A percentile compares a stretch with the other conserved stretches of the same genome.
These are phyloP conservation scores for Peniophora sp. DNA, from an alignment of 1,284 basidiomycete genomes.

Conservation along the genomic window DNA sequence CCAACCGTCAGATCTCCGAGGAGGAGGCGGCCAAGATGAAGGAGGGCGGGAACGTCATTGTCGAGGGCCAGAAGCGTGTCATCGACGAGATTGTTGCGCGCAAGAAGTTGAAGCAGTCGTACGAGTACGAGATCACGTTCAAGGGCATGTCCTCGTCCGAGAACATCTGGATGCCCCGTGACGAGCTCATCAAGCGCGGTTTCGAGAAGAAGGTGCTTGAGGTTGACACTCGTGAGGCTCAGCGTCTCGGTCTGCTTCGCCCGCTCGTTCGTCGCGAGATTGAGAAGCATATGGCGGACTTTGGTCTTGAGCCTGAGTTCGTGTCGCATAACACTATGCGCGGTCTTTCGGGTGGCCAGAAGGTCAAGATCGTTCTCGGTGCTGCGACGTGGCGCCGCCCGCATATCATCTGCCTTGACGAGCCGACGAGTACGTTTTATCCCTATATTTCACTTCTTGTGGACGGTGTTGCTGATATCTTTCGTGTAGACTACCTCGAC, in stretches of 20 bases:
- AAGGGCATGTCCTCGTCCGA: conserved; percentile 89
- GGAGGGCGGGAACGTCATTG: conserved; percentile 79
- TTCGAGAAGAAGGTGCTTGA: conserved; percentile 99
- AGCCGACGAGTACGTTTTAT: conserved; percentile 75
- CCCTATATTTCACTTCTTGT: conserved; percentile 1
- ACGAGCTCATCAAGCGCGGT: conserved; percentile 94
- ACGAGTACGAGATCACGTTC: conserved; percentile 96
- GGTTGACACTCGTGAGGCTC: conserved; percentile 95
- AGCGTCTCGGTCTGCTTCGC: conserved; percentile 91
- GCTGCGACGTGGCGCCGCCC: conserved; percentile 98
- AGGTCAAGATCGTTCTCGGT: conserved; percentile 99
- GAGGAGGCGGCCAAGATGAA: conserved; percentile 96
- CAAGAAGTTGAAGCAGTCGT: conserved; percentile 99
- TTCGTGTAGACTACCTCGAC: conserved; percentile 85
- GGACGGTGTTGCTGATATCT: conserved; percentile 7
- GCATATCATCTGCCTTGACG: conserved; percentile 95
- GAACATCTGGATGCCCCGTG: conserved; percentile 95
- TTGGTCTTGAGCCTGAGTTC: conserved; percentile 94
- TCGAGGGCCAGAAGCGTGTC: conserved; percentile 90
- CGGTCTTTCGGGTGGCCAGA: conserved; percentile 98
- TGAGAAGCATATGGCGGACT: conserved; percentile 96
- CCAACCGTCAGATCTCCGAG: conserved; percentile 78
- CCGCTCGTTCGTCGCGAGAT: conserved; percentile 97
- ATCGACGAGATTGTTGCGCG: conserved; percentile 89
- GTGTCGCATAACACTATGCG: conserved; percentile 96